Evolutionary conservation across 106 monocot genomes (phyloP), one percentile per base, ranked within the genome.

Genomic region (Agapanthus africanus): DNA sequence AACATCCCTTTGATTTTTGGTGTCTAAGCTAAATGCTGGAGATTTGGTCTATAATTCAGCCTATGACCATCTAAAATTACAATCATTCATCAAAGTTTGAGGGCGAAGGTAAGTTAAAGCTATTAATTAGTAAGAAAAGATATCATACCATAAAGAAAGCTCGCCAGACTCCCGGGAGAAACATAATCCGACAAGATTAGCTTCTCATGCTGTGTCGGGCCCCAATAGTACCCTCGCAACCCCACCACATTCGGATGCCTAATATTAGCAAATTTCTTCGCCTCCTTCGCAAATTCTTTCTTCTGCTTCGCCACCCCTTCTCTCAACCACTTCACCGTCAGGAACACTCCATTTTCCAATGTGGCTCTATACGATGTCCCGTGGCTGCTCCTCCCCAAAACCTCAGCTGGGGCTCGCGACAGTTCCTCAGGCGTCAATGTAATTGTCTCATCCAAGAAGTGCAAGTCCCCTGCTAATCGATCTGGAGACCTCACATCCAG

Each of bases 161-260:
- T 89, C 2, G 87, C 87, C n/a, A 97, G 82, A 74, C 92, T 97
- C 57, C 97, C 97, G 15, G 92, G 97, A 1, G 89, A 82, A 47
- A 97, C 75, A 60, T 89, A 92, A 68, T 97, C 92, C 1, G 86
- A 92, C 27, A 97, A 73, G 23, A 97, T 86, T 33, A 97, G 88
- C 40, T 97, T 97, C 54, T 97, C 97, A 69, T 97, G 97, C 65
- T 84, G 87, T 7, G 97, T 84, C 25, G 97, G 97, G 0, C 97
- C 97, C 92, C 97, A 97, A 35, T 97, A 97, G 77, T 92, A 97
- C n/a, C 91, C 97, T 6, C 92, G 68, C 70, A 97, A 59, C 0
- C 89, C 84, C 4, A 97, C 97, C 10, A 97, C 92, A 81, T 97
- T 97, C 0, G 97, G 97, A 59, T 97, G 97, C 41, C 97, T 76